Conservation (phyloP, 208 protist genomes). For the Ichthyophonus hoferi region DNA sequence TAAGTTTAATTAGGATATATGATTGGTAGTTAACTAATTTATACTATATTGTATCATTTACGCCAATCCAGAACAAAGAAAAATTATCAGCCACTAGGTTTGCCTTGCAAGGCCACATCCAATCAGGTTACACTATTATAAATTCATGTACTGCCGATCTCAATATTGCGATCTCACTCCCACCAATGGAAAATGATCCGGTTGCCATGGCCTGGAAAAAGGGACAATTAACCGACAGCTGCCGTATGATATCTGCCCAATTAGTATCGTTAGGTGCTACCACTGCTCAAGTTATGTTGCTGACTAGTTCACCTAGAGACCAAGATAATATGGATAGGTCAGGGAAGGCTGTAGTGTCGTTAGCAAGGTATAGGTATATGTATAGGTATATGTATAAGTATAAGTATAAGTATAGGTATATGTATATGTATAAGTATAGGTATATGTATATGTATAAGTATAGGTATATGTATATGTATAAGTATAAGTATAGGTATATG, state of each 20-base stretch:
- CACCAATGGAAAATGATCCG: constrained; percentile 38
- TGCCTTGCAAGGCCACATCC: constrained; percentile 12
- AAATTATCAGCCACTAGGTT: not conserved
- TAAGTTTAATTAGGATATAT: no score
- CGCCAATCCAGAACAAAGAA: not conserved
- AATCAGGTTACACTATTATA: constrained; percentile 32
- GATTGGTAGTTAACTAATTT: no score
- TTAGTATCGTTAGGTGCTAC: constrained; percentile 17
- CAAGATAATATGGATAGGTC: not conserved
- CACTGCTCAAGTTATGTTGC: constrained; percentile 37
- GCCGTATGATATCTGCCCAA: constrained; percentile 20
- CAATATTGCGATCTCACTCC: not conserved
- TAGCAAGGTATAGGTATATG: no score
- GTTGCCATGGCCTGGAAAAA: constrained; percentile 36
- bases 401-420: no score
- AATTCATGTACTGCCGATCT: constrained; percentile 27
- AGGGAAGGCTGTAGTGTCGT: constrained; percentile 2
- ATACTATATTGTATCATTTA: no score
- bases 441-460: no score
- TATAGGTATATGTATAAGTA: no score
- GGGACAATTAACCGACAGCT: not conserved
- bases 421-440: no score
- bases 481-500: no score
- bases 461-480: no score
- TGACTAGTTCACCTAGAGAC: constrained; percentile 17